phyloP scores from a whole-genome alignment of 2,329 filamentous ascomycete species.

The Fusarium zealandicum region DNA sequence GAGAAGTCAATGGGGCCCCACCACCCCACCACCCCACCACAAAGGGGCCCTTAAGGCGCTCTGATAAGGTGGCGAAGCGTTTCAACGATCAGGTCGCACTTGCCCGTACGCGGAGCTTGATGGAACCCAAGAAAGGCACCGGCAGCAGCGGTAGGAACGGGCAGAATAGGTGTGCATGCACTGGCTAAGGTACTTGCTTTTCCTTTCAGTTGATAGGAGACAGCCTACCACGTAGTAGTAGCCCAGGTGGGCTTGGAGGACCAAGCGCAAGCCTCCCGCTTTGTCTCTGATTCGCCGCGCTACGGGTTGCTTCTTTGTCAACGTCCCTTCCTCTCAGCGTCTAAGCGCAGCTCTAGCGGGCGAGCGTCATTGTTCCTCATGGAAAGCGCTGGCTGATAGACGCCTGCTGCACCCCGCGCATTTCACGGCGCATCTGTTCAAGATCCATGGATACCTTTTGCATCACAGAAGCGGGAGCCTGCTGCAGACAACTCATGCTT shows the following conservation, averaged over 20 bases:
- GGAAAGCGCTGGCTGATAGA: conserved; percentile 12
- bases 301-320: conserved; percentile 1
- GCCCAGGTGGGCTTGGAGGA: too few species aligned
- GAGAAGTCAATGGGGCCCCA: conserved; percentile 9
- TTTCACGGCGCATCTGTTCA: conserved; percentile 17
- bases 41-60: conserved; percentile 25
- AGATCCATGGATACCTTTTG: conserved; percentile 12
- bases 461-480: conserved; percentile 26
- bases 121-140: conserved; percentile 24
- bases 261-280: conserved; percentile 9
- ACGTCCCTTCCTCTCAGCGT: conserved; percentile 7
- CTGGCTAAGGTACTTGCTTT: neutral
- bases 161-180: neutral
- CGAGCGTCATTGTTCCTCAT: neutral
- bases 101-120: conserved; percentile 25
- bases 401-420: conserved; percentile 11
- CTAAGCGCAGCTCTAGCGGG: conserved; percentile 16
- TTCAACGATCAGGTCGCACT: conserved; percentile 35
- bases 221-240: too few species aligned
- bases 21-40: conserved; percentile 13
- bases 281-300: conserved; percentile 4
- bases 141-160: conserved; percentile 14
- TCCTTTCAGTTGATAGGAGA: too few species aligned
- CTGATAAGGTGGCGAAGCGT: conserved; percentile 41
- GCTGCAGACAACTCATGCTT: conserved; percentile 18